Conservation (phyloP, 768 basidiomycete genomes). For the Lentinula sp. region DNA sequence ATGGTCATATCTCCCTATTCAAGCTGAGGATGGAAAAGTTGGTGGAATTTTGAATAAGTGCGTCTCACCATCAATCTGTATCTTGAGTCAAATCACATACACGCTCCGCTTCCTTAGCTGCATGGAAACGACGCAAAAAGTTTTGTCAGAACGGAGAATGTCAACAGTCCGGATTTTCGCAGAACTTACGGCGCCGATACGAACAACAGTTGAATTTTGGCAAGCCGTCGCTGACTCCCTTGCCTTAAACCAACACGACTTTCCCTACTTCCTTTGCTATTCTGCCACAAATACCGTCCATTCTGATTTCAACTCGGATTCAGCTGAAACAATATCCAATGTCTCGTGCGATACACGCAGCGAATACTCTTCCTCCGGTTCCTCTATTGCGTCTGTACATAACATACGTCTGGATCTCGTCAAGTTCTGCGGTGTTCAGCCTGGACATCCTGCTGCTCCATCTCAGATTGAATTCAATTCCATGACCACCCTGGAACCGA, state of each 20-base stretch:
- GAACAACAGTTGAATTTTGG: conserved; percentile 5
- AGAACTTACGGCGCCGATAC: not conserved
- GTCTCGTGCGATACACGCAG: not conserved
- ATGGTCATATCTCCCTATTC: conserved; percentile 7
- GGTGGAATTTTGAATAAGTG: conserved; percentile 7
- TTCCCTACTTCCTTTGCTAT: conserved; percentile 6
- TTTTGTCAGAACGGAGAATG: conserved; percentile 7
- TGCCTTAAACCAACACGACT: not conserved
- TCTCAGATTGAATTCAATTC: not conserved
- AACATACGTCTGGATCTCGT: not conserved
- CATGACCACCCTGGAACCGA: too few species aligned
- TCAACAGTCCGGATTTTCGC: not conserved
- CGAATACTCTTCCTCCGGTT: not conserved
- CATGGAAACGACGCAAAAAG: conserved; percentile 6
- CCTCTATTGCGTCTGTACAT: not conserved
- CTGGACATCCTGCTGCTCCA: conserved; percentile 5
- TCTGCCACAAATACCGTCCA: not conserved
- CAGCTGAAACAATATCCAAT: not conserved
- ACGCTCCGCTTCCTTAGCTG: not conserved
- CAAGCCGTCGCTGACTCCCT: conserved; percentile 3
- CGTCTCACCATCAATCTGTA: too few species aligned
- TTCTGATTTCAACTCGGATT: not conserved
- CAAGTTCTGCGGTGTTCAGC: not conserved
- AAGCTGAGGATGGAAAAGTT: not conserved
- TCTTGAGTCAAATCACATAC: too few species aligned